Conservation (phyloP, 2,329 filamentous ascomycete genomes). For the Tolypocladium ovalisporum region DNA sequence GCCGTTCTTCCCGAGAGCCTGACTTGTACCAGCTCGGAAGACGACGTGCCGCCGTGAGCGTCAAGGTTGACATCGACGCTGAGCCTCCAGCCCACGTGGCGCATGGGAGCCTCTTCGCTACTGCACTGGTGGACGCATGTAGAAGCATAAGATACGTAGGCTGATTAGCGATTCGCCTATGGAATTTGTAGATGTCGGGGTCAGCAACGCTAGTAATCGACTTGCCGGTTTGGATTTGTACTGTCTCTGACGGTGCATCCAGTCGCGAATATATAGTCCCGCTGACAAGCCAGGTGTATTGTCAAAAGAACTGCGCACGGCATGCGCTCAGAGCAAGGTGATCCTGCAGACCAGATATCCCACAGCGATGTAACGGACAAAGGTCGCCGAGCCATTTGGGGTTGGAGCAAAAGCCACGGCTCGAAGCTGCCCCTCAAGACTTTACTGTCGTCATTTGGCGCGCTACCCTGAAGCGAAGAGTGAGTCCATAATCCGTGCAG, state of each 20-base stretch:
- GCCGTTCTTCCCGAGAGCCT: not conserved
- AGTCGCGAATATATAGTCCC: not conserved
- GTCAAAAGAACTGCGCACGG: not conserved
- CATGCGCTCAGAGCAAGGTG: not conserved
- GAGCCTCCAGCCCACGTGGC: not conserved
- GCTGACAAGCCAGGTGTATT: not conserved
- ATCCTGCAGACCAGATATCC: not conserved
- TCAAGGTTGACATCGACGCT: not conserved
- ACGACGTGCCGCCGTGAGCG: not conserved
- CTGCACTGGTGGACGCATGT: not conserved
- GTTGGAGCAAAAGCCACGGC: not conserved
- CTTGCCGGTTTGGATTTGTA: not conserved
- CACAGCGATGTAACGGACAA: not conserved
- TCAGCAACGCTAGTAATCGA: not conserved
- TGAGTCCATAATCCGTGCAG: not conserved
- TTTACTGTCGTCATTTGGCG: not conserved
- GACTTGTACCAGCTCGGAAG: not conserved
- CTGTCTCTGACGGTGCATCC: not conserved
- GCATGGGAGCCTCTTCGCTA: not conserved
- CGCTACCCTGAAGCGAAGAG: not conserved
- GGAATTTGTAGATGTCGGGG: not conserved
- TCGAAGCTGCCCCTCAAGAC: not conserved
- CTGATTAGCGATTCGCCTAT: not conserved
- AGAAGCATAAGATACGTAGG: not conserved
- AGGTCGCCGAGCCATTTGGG: not conserved